Conservation (phyloP, 345 rosid species). For the Melastoma malabathricum region DNA sequence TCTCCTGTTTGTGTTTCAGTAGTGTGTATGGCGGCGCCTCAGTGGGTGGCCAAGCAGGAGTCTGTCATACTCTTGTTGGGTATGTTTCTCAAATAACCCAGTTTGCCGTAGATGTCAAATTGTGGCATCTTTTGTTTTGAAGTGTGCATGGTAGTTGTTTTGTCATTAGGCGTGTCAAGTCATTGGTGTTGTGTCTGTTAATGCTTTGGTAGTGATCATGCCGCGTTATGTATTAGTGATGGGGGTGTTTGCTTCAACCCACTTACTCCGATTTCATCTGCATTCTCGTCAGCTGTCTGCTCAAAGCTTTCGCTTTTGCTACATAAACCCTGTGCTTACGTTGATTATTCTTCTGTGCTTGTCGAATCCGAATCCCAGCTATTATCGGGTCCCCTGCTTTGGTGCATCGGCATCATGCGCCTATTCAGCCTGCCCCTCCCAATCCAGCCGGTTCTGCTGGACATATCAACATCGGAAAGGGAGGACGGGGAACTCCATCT, state of each 20-base stretch:
- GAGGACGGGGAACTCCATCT: conserved; percentile 27
- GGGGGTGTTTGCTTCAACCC: too few relatives aligned
- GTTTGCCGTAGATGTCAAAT: too few relatives aligned
- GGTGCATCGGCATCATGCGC: conserved; percentile 81
- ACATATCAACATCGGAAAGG: conserved; percentile 20
- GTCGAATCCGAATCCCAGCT: conserved; percentile 89
- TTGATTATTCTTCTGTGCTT: neutral
- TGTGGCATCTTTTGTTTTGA: too few relatives aligned
- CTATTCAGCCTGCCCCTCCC: conserved; percentile 29
- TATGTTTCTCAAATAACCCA: neutral
- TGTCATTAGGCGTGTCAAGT: too few relatives aligned
- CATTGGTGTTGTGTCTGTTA: too few relatives aligned
- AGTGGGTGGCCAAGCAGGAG: conserved; percentile 70
- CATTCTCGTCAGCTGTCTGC: too few relatives aligned
- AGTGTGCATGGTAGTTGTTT: too few relatives aligned
- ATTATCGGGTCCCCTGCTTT: conserved; percentile 99
- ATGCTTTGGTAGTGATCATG: too few relatives aligned
- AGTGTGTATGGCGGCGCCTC: conserved; percentile 33
- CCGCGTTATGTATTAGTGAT: too few relatives aligned
- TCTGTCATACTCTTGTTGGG: conserved; percentile 5
- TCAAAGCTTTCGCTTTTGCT: too few relatives aligned
- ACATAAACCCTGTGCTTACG: too few relatives aligned
- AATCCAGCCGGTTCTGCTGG: conserved; percentile 22
- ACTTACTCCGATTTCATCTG: too few relatives aligned
- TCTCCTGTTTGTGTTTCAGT: conserved; percentile 34